Percentiles rank a stretch among this genome's conserved stretches.
Conservation (phyloP, 257 asterid species). For the Scutellaria barbata region DNA sequence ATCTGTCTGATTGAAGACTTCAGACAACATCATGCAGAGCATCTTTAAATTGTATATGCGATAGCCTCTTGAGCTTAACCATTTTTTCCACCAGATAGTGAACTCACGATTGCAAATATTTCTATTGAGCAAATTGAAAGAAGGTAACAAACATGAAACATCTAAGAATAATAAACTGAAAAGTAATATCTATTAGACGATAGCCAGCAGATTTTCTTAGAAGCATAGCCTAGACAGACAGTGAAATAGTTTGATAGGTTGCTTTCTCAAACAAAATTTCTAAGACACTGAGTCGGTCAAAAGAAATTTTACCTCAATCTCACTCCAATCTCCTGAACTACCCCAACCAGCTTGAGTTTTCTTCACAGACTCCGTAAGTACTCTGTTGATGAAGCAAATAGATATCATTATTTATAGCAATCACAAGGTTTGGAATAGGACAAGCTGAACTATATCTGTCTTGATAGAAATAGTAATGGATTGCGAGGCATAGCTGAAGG, state of each 20-base stretch:
- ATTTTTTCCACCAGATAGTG: conserved; percentile 14
- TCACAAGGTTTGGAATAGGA: conserved; percentile 1
- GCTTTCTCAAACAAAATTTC: conserved; percentile 17
- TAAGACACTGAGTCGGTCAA: neutral
- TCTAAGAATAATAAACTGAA: conserved; percentile 3
- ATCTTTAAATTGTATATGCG: conserved; percentile 14
- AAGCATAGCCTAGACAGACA: conserved; percentile 20
- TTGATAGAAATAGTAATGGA: neutral
- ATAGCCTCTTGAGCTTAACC: neutral
- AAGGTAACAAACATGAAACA: neutral
- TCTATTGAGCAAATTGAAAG: neutral
- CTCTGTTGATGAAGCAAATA: conserved; percentile 49
- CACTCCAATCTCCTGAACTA: conserved; percentile 75
- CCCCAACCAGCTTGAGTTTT: conserved; percentile 73
- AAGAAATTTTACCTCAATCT: conserved; percentile 63
- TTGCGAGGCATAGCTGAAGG: conserved; percentile 10
- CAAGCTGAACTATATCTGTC: neutral
- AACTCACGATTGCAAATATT: neutral
- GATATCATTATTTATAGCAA: conserved; percentile 18
- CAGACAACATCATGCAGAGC: conserved; percentile 4
- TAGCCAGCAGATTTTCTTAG: conserved; percentile 3
- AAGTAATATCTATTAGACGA: neutral
- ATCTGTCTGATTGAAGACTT: conserved; percentile 17
- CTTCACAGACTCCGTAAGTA: conserved; percentile 75
- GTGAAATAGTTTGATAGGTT: conserved; percentile 1